Evolutionary conservation across 2,329 filamentous ascomycete genomes (phyloP).

Genomic region (Clonostachys rosea): DNA sequence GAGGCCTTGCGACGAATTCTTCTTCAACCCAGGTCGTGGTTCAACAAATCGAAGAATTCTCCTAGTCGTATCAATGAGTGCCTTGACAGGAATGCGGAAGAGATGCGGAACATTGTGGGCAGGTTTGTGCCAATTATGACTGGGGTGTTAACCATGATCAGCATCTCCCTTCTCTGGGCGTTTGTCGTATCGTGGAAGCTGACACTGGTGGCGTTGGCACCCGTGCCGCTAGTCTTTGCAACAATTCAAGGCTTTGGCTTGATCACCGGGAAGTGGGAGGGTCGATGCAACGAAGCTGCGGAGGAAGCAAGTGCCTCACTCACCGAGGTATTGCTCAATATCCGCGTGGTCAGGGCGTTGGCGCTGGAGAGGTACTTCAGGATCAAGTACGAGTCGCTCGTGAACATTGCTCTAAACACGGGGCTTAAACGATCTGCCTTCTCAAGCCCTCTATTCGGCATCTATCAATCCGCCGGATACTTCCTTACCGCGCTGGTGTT

Average conservation of each 20-base stretch:
- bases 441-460: conserved; percentile 68
- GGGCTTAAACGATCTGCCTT: conserved; percentile 64
- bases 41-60: conserved; percentile 64
- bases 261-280: conserved; percentile 69
- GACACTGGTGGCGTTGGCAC: conserved; percentile 69
- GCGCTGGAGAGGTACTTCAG: conserved; percentile 70
- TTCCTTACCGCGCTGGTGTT: conserved; percentile 78
- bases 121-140: conserved; percentile 70
- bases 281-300: conserved; percentile 57
- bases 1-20: conserved; percentile 67
- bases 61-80: conserved; percentile 61
- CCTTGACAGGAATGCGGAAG: conserved; percentile 78
- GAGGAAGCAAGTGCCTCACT: conserved; percentile 53
- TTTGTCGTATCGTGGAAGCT: conserved; percentile 73
- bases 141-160: conserved; percentile 62
- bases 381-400: conserved; percentile 52
- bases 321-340: conserved; percentile 72
- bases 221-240: conserved; percentile 61
- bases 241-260: conserved; percentile 62
- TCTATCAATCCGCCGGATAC: conserved; percentile 68
- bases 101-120: conserved; percentile 79
- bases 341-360: conserved; percentile 72
- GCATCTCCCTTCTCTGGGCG: conserved; percentile 70
- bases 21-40: conserved; percentile 74
- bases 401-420: conserved; percentile 45